Base-by-base conservation (phyloP, 2,329 filamentous ascomycete species). In the Orbilia ellipsospora region DNA sequence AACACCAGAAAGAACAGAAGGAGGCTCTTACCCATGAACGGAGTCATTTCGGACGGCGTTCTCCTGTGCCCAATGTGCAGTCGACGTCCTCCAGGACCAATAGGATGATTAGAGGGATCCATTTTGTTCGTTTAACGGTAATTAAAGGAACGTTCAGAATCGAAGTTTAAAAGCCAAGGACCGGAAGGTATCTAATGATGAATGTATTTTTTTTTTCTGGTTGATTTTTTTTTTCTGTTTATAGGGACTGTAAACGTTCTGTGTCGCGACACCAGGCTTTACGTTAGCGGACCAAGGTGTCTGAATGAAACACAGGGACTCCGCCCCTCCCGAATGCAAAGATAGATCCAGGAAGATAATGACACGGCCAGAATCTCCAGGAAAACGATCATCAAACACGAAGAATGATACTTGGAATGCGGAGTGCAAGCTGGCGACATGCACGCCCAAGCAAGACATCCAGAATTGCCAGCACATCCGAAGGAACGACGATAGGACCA, bases 51-150 rank as follows among this genome's bases (percentile, higher is more conserved):
- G 80, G 95, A 98, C 78, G 94, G 95, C 85, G 93, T 97, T 84
- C 94, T 90, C 82, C 94, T 91, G 86, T 98, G 94, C 81, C 94
- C 94, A 84, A 98, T 97, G 86, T 98, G 94, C 83, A 98, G 89
- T 83, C 94, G 91, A 82, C 94, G 93, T 82, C 93, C 93, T 82
- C 90, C 85, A 81, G 92, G 92, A 80, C 93, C 93, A 82, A 86
- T 83, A 83, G 77, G 83, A 83, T 80, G 85, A 83, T 80, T 87
- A 87, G 64, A 64, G 18, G 57, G 72, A 75, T 75, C 72, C 72
- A 75, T 75, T 65, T 64, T 75, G 72, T 83, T 90, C 72, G 64
- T 64, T 75, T 75, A 75, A 75, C 60, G 59, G 48, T 44, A 55
- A 75, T 75, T 75, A 75, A 74, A 75, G 72, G 72, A 75, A 75